Conservation (phyloP, 768 basidiomycete genomes). For the Russula virescens region DNA sequence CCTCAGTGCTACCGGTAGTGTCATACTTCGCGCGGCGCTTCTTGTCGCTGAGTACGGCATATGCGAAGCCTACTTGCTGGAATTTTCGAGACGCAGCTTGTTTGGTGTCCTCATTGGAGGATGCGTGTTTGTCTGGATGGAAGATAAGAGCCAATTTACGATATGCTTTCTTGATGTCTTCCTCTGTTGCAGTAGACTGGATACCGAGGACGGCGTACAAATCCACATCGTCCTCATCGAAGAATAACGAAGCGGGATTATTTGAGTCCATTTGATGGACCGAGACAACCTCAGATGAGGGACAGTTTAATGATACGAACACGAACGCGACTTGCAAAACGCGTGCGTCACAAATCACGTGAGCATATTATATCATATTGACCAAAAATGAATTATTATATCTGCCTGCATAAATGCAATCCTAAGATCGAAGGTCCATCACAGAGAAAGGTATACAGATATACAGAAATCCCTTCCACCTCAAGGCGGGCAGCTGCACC, state of each 20-base stretch:
- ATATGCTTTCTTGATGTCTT: conserved; percentile 81
- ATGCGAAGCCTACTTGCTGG: conserved; percentile 92
- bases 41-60: conserved; percentile 79
- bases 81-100: conserved; percentile 72
- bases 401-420: too few relatives aligned
- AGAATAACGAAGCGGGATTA: conserved; percentile 72
- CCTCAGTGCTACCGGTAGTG: conserved; percentile 77
- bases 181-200: conserved; percentile 44
- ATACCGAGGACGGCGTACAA: conserved; percentile 73
- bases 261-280: conserved; percentile 33
- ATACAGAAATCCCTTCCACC: neutral
- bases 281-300: too few relatives aligned
- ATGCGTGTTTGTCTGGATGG: conserved; percentile 89
- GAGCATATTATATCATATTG: neutral
- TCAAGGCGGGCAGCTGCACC: neutral
- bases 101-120: conserved; percentile 52
- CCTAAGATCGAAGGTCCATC: too few relatives aligned
- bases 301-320: neutral
- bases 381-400: too few relatives aligned
- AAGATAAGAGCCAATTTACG: conserved; percentile 71
- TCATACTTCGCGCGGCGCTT: conserved; percentile 76
- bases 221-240: conserved; percentile 70
- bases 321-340: neutral
- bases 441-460: neutral
- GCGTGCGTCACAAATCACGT: conserved; percentile 14